A percentile compares a stretch with the other conserved stretches of the same genome.
These are phyloP conservation scores for Aspergillus pseudoviridinutans DNA, from an alignment of 2,329 filamentous ascomycete genomes.

Conservation along the genomic window DNA sequence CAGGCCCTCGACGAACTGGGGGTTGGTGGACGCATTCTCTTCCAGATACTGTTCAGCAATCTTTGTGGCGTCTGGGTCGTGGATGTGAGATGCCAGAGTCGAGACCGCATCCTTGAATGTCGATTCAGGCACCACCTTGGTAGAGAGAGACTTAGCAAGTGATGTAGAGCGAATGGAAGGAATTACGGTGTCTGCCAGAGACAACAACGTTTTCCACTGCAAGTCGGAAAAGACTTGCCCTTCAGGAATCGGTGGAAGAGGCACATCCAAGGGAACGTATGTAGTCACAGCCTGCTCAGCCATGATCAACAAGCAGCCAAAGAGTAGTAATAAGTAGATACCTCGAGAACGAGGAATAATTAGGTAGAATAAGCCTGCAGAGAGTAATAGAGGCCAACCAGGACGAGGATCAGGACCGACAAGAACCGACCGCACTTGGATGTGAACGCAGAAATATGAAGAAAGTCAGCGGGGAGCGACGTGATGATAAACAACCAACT, in stretches of 20 bases:
- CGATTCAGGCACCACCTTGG: conserved; percentile 37
- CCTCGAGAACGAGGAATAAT: neutral
- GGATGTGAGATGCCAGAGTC: conserved; percentile 23
- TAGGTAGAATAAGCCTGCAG: conserved; percentile 30
- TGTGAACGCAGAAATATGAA: no score
- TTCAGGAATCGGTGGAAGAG: conserved; percentile 46
- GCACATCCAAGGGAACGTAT: conserved; percentile 36
- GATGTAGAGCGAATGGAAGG: conserved; percentile 47
- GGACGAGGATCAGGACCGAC: conserved; percentile 9
- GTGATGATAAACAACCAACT: neutral
- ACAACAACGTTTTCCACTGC: conserved; percentile 58
- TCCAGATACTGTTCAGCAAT: conserved; percentile 45
- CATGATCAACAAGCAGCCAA: conserved; percentile 12
- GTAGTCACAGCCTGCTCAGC: conserved; percentile 12
- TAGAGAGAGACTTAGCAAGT: conserved; percentile 27
- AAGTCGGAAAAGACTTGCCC: conserved; percentile 48
- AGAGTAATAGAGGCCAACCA: conserved; percentile 41
- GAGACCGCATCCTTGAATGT: conserved; percentile 40
- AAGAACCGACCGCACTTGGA: conserved; percentile 4
- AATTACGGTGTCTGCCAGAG: conserved; percentile 56
- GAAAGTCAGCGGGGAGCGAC: neutral
- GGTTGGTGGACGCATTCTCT: conserved; percentile 46
- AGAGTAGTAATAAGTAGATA: neutral
- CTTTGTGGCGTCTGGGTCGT: conserved; percentile 29
- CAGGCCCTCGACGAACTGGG: conserved; percentile 48